These are phyloP conservation scores for Candida insectalens DNA, from an alignment of 805 yeast genomes.

Conservation along the genomic window DNA sequence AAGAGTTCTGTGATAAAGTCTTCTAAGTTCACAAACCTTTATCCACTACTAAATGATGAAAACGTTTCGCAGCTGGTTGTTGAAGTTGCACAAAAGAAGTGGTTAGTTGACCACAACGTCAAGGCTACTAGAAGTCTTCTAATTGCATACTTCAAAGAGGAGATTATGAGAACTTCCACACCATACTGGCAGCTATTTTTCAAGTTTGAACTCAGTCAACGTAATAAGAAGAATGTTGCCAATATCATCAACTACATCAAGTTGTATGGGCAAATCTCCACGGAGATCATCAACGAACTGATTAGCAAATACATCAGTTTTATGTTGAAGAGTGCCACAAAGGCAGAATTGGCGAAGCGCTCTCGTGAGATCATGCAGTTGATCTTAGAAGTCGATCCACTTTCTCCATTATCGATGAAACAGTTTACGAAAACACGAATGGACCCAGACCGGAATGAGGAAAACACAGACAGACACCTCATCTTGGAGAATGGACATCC, in stretches of 20 bases:
- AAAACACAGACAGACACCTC: conserved; percentile 17
- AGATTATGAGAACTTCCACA: conserved; percentile 28
- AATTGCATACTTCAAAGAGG: conserved; percentile 17
- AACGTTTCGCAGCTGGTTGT: conserved; percentile 20
- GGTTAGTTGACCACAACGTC: conserved; percentile 15
- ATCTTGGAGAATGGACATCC: conserved; percentile 28
- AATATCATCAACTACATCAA: conserved; percentile 37
- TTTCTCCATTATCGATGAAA: conserved; percentile 23
- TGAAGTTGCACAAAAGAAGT: conserved; percentile 16
- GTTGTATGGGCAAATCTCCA: conserved; percentile 37
- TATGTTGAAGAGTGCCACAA: conserved; percentile 18
- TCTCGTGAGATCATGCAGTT: conserved; percentile 17
- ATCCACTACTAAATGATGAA: conserved; percentile 10
- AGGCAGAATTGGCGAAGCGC: conserved; percentile 11
- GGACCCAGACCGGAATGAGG: conserved; percentile 21
- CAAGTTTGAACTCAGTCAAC: conserved; percentile 37
- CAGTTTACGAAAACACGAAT: conserved; percentile 23
- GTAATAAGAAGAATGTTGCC: conserved; percentile 35
- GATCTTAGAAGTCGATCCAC: conserved; percentile 22
- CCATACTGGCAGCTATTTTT: conserved; percentile 51
- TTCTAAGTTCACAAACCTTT: conserved; percentile 9
- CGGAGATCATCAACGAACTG: conserved; percentile 33
- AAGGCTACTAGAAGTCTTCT: conserved; percentile 17
- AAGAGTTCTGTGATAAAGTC: background rate
- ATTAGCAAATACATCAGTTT: conserved; percentile 29